Evolutionary conservation across 2,329 filamentous ascomycete genomes (phyloP).

Genomic region (Botryosphaeria dothidea): DNA sequence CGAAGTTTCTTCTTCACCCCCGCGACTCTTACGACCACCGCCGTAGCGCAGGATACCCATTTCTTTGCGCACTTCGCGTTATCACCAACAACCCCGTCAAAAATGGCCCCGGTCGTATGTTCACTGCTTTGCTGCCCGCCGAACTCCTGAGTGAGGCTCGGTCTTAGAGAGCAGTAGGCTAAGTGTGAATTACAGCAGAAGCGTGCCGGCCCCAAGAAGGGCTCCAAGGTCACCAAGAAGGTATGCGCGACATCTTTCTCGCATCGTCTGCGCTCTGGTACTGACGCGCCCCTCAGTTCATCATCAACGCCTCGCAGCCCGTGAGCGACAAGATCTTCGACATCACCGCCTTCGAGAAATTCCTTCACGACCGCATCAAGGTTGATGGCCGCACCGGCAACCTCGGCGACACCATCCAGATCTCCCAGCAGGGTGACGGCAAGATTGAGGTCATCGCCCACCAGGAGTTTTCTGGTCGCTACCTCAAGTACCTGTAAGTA

Average conservation of each 20-base stretch:
- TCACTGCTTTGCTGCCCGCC: conserved; percentile 93
- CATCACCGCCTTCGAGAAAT: conserved; percentile 97
- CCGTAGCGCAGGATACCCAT: conserved; percentile 79
- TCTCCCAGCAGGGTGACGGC: conserved; percentile 89
- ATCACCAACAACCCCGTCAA: conserved; percentile 26
- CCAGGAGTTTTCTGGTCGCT: conserved; percentile 97
- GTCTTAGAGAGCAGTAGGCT: conserved; percentile 83
- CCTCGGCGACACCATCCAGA: conserved; percentile 89
- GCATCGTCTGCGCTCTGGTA: not conserved
- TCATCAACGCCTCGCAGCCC: conserved; percentile 99
- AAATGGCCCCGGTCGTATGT: conserved; percentile 69
- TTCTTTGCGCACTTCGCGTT: conserved; percentile 69
- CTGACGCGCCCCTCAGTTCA: conserved; percentile 63
- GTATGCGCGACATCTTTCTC: conserved; percentile 45
- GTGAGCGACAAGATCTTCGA: conserved; percentile 99
- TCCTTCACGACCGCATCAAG: conserved; percentile 99
- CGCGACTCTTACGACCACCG: conserved; percentile 5
- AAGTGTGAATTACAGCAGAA: conserved; percentile 69
- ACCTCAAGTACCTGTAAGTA: conserved; percentile 98
- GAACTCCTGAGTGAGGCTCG: conserved; percentile 35
- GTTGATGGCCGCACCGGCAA: conserved; percentile 97
- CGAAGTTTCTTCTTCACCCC: not conserved
- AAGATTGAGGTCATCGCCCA: conserved; percentile 98
- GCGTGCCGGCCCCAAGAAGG: conserved; percentile 49
- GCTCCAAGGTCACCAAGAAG: conserved; percentile 82